Evolutionary conservation across 768 basidiomycete genomes (phyloP).

Genomic region (Rhodosporidiobolus sp.): DNA sequence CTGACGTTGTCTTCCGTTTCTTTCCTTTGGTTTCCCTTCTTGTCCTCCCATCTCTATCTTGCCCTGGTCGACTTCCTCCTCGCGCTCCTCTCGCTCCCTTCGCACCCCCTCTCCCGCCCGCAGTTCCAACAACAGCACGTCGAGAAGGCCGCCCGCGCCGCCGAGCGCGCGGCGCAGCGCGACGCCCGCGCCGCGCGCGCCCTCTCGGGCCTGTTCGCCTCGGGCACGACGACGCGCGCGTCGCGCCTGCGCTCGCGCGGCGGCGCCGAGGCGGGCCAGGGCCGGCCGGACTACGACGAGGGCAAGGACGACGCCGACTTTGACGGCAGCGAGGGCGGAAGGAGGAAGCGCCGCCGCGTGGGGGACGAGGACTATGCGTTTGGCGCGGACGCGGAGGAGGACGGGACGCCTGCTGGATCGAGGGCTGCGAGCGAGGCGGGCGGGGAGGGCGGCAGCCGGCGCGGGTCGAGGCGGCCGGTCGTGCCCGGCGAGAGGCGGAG

Average conservation of each 20-base stretch:
- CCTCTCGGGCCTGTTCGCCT: background rate
- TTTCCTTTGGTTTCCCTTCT: background rate
- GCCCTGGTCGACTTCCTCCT: no score
- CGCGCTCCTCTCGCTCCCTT: no score
- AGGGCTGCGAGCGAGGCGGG: background rate
- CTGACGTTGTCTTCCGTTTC: background rate
- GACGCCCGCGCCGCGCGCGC: constrained; percentile 19
- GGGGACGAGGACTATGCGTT: background rate
- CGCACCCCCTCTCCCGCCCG: background rate
- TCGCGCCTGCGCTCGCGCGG: constrained; percentile 1
- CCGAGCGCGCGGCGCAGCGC: constrained; percentile 6
- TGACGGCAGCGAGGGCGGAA: background rate
- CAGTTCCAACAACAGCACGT: background rate
- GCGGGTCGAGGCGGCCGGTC: no score
- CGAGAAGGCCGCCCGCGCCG: constrained; percentile 9
- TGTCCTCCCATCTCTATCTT: no score
- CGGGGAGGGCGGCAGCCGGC: background rate
- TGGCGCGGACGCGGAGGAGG: background rate
- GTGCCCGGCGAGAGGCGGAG: background rate
- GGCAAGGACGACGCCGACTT: background rate
- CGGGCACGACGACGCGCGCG: background rate
- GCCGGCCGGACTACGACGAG: constrained; percentile 1
- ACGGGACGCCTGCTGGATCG: constrained; percentile 4
- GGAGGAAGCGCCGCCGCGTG: background rate
- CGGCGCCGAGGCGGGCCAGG: background rate